Evolutionary conservation across 1,139 yeast species (phyloP), one percentile per base, ranked within the genome.

Genomic region (Pichia sp.): DNA sequence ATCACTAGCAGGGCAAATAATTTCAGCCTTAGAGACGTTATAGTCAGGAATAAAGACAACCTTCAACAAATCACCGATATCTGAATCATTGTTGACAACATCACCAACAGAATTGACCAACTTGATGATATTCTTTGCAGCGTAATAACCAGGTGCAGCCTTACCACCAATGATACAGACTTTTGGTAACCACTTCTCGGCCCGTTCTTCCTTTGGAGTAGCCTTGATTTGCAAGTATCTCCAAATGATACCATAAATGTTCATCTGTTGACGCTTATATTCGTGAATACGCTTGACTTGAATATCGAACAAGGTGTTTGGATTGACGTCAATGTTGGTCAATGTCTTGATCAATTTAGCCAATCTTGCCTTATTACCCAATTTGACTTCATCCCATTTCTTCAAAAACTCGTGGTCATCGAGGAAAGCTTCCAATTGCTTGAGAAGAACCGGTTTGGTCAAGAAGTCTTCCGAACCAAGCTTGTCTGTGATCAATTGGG

Each of bases 281-380:
- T 87, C 96, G 60, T 87, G 96, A 49, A 88, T 86, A 64, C 96
- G 79, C 66, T 87, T 87, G 33, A 87, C 96, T 63, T 87, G 97
- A 49, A 87, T 74, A 56, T 88, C 96, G 58, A 87, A 87, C 58
- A 87, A 63, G 20, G 83, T 87, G 37, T 75, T 66, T 37, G 83
- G 81, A 53, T 82, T 77, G 42, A 87, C 74, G 27, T 74, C 85
- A 43, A 80, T 66, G 22, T 80, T 83, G 14, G 85, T 77, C 48
- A 76, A 72, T 19, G 65, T 58, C 58, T 83, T 78, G 52, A 87
- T 76, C 53, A 85, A 67, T 21, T 63, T 64, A n/a, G 93, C 82
- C 47, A 87, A 69, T 48, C 73, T 69, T 27, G 66, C 64, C 63
- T 88, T 87, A 63, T 86, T 87, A 49, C 68, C 64, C 34, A 65